phyloP scores from a whole-genome alignment of 768 basidiomycete genomes.

The Trametopsis cervina region DNA sequence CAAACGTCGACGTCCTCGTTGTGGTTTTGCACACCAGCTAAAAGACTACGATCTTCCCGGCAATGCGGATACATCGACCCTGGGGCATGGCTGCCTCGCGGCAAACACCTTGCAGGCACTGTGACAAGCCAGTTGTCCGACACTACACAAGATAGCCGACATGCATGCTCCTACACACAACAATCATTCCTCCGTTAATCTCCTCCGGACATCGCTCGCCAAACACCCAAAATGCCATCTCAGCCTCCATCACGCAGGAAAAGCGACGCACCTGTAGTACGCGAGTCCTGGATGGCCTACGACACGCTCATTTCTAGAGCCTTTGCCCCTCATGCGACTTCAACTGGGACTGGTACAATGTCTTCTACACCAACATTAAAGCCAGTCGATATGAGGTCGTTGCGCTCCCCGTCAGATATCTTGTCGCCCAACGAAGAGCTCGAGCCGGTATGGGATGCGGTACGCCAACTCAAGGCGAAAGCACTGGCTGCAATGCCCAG shows the following conservation, averaged over 20 bases:
- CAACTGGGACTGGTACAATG: neutral
- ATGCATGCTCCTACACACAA: neutral
- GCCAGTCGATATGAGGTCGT: neutral
- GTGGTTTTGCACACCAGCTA: no score
- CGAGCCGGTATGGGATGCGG: constrained; percentile 58
- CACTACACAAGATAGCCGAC: no score
- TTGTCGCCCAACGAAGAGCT: constrained; percentile 25
- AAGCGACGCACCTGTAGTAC: neutral
- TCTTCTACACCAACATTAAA: neutral
- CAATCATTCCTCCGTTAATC: neutral
- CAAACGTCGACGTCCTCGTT: no score
- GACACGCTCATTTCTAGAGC: constrained; percentile 19
- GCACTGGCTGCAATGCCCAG: constrained; percentile 62
- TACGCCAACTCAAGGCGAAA: constrained; percentile 58
- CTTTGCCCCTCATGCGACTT: constrained; percentile 12
- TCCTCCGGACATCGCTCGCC: neutral
- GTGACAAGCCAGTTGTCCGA: no score
- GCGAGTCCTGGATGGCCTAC: constrained; percentile 4
- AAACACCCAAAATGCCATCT: neutral
- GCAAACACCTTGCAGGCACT: no score
- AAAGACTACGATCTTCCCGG: no score
- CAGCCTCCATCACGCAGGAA: neutral
- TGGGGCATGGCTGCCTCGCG: neutral
- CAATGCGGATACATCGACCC: no score
- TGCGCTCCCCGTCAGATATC: neutral